Percentiles rank a stretch among this genome's conserved stretches.
These are phyloP conservation scores for Lecanicillium sp. DNA, from an alignment of 2,329 filamentous ascomycete species.

Conservation along the genomic window DNA sequence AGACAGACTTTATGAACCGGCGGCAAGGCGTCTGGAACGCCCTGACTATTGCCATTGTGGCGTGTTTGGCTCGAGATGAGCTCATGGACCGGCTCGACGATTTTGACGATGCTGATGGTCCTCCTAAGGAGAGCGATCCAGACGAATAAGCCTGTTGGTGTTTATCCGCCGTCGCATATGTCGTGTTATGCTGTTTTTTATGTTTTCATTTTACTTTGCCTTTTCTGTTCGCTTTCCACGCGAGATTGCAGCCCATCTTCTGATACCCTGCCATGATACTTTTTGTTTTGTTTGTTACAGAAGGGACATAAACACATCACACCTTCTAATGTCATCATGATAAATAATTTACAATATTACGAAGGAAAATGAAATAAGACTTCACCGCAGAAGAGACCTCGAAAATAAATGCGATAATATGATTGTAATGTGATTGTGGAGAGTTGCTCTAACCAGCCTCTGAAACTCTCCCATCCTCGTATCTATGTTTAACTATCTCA, in stretches of 20 bases:
- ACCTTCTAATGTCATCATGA: background rate
- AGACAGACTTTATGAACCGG: conserved; percentile 28
- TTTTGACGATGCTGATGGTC: conserved; percentile 22
- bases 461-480: too few species aligned
- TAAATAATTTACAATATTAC: too few species aligned
- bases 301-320: background rate
- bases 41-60: conserved; percentile 30
- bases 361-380: too few species aligned
- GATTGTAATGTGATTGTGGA: too few species aligned
- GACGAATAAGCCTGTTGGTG: conserved; percentile 20
- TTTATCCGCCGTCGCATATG: background rate
- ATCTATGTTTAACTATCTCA: too few species aligned
- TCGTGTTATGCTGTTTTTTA: background rate
- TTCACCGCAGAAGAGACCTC: too few species aligned
- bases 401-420: too few species aligned
- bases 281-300: background rate
- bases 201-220: background rate
- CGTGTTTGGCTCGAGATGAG: conserved; percentile 32
- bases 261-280: background rate
- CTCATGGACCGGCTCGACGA: conserved; percentile 24
- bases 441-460: too few species aligned
- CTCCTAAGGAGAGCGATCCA: conserved; percentile 26
- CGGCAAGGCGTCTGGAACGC: conserved; percentile 37
- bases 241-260: too few species aligned
- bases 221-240: background rate